Base-by-base conservation (phyloP, 495 filamentous ascomycete genomes). In the Halenospora varia region DNA sequence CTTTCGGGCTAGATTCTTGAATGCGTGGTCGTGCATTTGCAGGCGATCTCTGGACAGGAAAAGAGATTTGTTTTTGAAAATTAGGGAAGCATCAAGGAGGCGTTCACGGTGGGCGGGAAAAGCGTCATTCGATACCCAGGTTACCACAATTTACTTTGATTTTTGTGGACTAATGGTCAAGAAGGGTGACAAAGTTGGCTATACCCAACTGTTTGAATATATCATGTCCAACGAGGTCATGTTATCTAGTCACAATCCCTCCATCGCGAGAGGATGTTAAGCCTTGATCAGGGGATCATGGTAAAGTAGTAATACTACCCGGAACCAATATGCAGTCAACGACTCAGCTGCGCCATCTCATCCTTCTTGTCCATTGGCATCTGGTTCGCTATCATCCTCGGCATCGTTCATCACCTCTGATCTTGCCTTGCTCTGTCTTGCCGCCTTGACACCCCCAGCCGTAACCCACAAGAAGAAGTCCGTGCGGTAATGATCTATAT, bases 381-480 rank as follows among this genome's bases (percentile, higher is more conserved):
- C 69, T 55, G 68, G 67, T 44, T 76, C 69, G 8, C 69, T 73
- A 26, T 75, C 68, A 57, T 71, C 60, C 62, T 73, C 52, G 52
- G 73, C 61, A 20, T n/a, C 15, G 8, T n/a, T 3, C 9, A 49
- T 19, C 8, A 17, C 4, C 15, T 62, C 70, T 47, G 63, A 68
- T 35, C 64, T 68, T 53, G 49, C 63, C 51, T 71, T 70, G 9
- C 55, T 51, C 40, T 75, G 72, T 10, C 70, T 73, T 2, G 84
- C 77, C 18, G 79, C 84, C 18, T 76, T 58, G 11, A 90, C 71
- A 11, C 86, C 85, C 13, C 75, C 80, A 0, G 86, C 83, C 0
- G 84, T 91, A 17, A 90, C 76, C 75, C 87, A 96, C 23, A 93
- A 75, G 74, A 94, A 94, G 65, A 82, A 83, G 40, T 82, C 81